Evolutionary conservation across 2,329 filamentous ascomycete species (phyloP), one percentile per base, ranked within the genome.

Genomic region (Trichoderma sp.): DNA sequence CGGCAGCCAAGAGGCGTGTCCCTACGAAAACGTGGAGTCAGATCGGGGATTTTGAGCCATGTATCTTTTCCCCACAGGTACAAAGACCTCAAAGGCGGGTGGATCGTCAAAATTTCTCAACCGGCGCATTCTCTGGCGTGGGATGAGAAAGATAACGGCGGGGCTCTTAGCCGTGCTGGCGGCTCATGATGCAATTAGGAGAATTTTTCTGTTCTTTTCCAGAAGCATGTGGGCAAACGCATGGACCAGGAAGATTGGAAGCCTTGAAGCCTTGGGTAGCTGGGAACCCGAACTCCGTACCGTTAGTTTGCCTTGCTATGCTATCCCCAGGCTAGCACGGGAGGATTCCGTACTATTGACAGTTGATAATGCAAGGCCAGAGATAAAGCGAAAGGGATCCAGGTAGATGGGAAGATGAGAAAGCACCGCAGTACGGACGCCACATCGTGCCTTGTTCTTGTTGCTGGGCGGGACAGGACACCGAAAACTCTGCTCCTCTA

Each of bases 11-110:
- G 71, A 66, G 73, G 73, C 65, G 73, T 75, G 73, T 69, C n/a
- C 35, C 73, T 75, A 75, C 64, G 38, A 75, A 75, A 75, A 75
- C 73, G 73, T 75, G 73, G 73, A 75, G 73, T 71, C 73, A 64
- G 66, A 62, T 75, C 73, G 66, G 73, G 64, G 56, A 71, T 69
- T 62, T 71, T 50, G 56, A 29, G 29, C 50, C 21, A 71, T 63
- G 73, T 75, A 75, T 56, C 66, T 64, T 71, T 75, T 75, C 73
- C 73, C 73, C 73, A 75, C 73, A 75, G 66, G 65, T 75, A 75
- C 73, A 75, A 75, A 35, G 33, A 12, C 16, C 3, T 31, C 38
- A 45, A 24, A 59, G 35, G 33, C 8, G 45, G 21, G 65, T 69
- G 63, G 63, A 74, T 74, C 72, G 45, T 45, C 72, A 74, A 74